These are phyloP conservation scores for Phytopythium aichiense DNA, from an alignment of 352 stramenopile species.

Conservation along the genomic window DNA sequence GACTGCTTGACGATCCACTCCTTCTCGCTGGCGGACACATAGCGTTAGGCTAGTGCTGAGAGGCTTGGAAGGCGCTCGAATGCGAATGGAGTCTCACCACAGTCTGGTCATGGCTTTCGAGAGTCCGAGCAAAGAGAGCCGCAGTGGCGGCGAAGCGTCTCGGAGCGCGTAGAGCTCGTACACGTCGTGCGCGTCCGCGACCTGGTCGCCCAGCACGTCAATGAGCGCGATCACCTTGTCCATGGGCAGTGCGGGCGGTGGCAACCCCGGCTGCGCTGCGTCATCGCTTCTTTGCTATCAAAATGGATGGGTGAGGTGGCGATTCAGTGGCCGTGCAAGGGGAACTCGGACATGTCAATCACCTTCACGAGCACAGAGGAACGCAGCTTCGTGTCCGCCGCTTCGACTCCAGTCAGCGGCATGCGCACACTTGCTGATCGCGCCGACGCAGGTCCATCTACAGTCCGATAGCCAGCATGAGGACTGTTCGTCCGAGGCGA, in stretches of 20 bases:
- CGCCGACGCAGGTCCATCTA: background rate
- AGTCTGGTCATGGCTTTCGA: constrained; percentile 39
- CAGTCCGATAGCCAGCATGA: background rate
- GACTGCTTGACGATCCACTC: constrained; percentile 16
- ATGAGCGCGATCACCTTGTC: constrained; percentile 52
- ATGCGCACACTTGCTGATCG: background rate
- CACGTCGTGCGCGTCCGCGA: constrained; percentile 47
- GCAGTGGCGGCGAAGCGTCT: constrained; percentile 10
- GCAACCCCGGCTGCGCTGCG: background rate
- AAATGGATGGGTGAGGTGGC: background rate
- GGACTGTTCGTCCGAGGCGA: background rate
- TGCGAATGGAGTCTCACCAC: constrained; percentile 19
- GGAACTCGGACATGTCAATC: too few species aligned
- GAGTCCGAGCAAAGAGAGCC: constrained; percentile 45
- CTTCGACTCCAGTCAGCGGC: background rate
- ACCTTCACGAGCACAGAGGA: background rate
- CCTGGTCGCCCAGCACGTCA: constrained; percentile 57
- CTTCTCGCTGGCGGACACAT: constrained; percentile 6
- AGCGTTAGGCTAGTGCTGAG: background rate
- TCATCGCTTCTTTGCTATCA: background rate
- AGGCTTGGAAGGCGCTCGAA: background rate
- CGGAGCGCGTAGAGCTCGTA: constrained; percentile 39
- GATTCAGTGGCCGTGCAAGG: too few species aligned
- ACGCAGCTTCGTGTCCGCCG: background rate
- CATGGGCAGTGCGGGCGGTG: constrained; percentile 15